Conservation (phyloP, 2,329 filamentous ascomycete genomes). For the Aphanocladium album region DNA sequence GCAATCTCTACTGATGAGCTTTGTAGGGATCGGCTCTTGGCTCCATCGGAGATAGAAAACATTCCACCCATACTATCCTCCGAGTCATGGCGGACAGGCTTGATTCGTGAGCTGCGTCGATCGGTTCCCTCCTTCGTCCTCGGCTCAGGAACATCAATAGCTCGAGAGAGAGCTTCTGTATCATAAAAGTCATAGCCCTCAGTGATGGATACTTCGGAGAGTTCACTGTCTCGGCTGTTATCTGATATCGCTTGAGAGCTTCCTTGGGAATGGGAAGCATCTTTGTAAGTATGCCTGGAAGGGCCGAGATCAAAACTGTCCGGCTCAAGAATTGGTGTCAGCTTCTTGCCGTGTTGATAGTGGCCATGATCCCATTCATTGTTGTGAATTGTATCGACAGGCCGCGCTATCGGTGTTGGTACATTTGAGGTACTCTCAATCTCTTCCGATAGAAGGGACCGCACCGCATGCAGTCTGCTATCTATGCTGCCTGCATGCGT, state of each 20-base stretch:
- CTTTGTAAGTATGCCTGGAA: conserved; percentile 32
- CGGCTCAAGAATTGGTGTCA: conserved; percentile 47
- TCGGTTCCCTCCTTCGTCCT: conserved; percentile 30
- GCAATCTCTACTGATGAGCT: background rate
- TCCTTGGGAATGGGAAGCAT: conserved; percentile 38
- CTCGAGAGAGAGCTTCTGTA: conserved; percentile 46
- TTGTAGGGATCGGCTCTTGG: conserved; percentile 18
- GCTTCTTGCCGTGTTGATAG: conserved; percentile 30
- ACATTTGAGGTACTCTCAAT: conserved; percentile 60
- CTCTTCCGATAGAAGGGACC: conserved; percentile 49
- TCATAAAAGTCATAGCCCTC: conserved; percentile 65
- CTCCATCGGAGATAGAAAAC: conserved; percentile 52
- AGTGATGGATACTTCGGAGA: conserved; percentile 44
- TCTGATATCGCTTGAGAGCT: conserved; percentile 48
- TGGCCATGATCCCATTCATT: conserved; percentile 21
- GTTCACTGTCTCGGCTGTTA: conserved; percentile 44
- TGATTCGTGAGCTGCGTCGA: conserved; percentile 14
- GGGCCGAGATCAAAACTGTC: conserved; percentile 48
- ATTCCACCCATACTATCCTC: conserved; percentile 54
- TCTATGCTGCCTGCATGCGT: conserved; percentile 25
- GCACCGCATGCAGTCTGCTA: conserved; percentile 29
- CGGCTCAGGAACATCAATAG: conserved; percentile 47
- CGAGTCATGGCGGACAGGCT: conserved; percentile 46
- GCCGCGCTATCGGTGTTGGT: conserved; percentile 53
- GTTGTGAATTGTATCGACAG: conserved; percentile 36